phyloP scores from a whole-genome alignment of 345 rosid species.

The Cochlearia excelsa region DNA sequence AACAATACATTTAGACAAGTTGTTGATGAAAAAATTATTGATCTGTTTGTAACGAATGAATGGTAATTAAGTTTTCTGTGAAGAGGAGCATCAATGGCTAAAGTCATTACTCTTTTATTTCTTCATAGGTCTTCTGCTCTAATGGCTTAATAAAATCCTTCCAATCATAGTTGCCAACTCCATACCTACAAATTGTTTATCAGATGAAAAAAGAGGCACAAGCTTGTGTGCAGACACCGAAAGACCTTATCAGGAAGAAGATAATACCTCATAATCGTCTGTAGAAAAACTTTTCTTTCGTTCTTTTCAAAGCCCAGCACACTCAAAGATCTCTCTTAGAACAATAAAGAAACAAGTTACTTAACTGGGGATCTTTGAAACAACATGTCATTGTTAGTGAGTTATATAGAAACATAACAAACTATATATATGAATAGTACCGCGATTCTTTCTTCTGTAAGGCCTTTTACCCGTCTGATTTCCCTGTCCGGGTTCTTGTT shows the following conservation, averaged over 20 bases:
- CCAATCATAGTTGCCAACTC: conserved; percentile 75
- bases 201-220: background rate
- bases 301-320: conserved; percentile 68
- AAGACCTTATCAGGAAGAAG: background rate
- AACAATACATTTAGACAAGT: background rate
- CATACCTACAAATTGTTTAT: conserved; percentile 54
- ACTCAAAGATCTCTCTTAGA: conserved; percentile 52
- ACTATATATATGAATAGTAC: conserved; percentile 26
- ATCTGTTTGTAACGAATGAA: background rate
- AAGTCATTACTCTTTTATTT: conserved; percentile 55
- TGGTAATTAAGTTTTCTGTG: background rate
- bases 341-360: background rate
- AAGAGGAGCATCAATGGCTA: conserved; percentile 16
- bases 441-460: conserved; percentile 52
- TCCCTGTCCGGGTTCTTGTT: conserved; percentile 53
- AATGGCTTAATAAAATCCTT: conserved; percentile 58
- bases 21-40: background rate
- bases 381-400: background rate
- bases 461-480: conserved; percentile 48
- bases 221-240: background rate
- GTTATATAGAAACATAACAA: conserved; percentile 4
- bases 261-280: conserved; percentile 64
- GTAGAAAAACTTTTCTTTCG: conserved; percentile 64
- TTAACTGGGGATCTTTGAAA: background rate
- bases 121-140: conserved; percentile 62